phyloP scores from a whole-genome alignment of 768 basidiomycete species.

The Lentinus tigrinus region DNA sequence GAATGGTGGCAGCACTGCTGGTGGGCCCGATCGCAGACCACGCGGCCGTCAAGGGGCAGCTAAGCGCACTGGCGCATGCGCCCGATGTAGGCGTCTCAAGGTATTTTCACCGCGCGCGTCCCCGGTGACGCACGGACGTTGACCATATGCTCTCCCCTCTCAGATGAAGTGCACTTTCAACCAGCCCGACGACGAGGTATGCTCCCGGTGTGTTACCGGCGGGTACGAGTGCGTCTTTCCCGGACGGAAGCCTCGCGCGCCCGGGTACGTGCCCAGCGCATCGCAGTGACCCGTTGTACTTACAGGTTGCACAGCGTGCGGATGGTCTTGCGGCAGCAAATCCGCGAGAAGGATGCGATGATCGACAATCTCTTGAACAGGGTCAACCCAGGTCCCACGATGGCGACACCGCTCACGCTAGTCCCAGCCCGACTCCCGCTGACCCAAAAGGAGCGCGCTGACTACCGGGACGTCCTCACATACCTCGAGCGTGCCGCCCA shows the following conservation, averaged over 20 bases:
- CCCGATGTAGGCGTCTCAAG: conserved; percentile 28
- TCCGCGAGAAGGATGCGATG: conserved; percentile 32
- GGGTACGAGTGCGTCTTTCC: conserved; percentile 31
- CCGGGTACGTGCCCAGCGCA: conserved; percentile 24
- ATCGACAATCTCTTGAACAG: conserved; percentile 26
- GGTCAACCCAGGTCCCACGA: conserved; percentile 26
- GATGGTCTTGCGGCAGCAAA: conserved; percentile 30
- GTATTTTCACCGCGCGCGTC: conserved; percentile 2
- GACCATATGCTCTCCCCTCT: background rate
- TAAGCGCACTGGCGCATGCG: conserved; percentile 25
- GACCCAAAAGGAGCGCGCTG: conserved; percentile 23
- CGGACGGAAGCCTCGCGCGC: conserved; percentile 33
- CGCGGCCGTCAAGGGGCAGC: conserved; percentile 4
- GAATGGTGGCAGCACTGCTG: conserved; percentile 1
- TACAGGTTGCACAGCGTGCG: conserved; percentile 23
- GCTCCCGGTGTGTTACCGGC: conserved; percentile 27
- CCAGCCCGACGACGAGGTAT: conserved; percentile 16
- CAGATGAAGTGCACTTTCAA: conserved; percentile 30
- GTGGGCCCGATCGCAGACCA: conserved; percentile 9
- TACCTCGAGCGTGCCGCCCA: conserved; percentile 29
- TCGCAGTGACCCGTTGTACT: background rate
- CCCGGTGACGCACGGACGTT: background rate
- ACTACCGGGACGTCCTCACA: conserved; percentile 28
- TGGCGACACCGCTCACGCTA: conserved; percentile 30
- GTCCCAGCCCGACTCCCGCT: conserved; percentile 26